A percentile compares a stretch with the other conserved stretches of the same genome.
phyloP scores from a whole-genome alignment of 1,284 basidiomycete species.

The Austroboletus novae-zelandiae region DNA sequence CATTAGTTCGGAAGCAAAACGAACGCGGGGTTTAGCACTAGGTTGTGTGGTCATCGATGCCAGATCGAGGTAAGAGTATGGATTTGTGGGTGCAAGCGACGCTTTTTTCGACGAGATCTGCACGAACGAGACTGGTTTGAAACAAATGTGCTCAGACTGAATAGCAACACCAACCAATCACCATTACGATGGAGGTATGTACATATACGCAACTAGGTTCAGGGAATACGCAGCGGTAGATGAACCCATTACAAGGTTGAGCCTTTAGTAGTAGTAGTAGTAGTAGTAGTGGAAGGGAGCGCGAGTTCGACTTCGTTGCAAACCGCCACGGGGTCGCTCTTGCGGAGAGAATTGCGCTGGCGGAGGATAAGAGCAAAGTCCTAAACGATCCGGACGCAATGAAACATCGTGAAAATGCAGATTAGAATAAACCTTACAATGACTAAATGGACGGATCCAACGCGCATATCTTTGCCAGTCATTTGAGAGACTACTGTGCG shows the following conservation, averaged over 20 bases:
- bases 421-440: constrained; percentile 10
- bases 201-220: constrained; percentile 6
- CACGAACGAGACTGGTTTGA: constrained; percentile 5
- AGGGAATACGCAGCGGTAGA: constrained; percentile 1
- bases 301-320: too few relatives aligned
- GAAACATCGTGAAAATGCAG: neutral
- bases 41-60: constrained; percentile 19
- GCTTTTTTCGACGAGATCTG: neutral
- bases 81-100: neutral
- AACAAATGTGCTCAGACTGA: constrained; percentile 2
- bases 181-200: constrained; percentile 5
- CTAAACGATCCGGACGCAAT: constrained; percentile 9
- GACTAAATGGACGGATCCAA: constrained; percentile 17
- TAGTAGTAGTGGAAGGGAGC: neutral
- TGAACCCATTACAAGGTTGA: constrained; percentile 1
- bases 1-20: constrained; percentile 20
- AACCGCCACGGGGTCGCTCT: neutral
- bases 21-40: constrained; percentile 15
- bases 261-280: neutral
- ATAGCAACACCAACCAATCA: constrained; percentile 1
- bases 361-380: constrained; percentile 22
- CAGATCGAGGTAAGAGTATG: constrained; percentile 6
- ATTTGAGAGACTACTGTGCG: constrained; percentile 21
- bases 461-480: constrained; percentile 14
- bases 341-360: constrained; percentile 5